phyloP scores from a whole-genome alignment of 108 stramenopile species.

The Nannochloropsis gaditana region DNA sequence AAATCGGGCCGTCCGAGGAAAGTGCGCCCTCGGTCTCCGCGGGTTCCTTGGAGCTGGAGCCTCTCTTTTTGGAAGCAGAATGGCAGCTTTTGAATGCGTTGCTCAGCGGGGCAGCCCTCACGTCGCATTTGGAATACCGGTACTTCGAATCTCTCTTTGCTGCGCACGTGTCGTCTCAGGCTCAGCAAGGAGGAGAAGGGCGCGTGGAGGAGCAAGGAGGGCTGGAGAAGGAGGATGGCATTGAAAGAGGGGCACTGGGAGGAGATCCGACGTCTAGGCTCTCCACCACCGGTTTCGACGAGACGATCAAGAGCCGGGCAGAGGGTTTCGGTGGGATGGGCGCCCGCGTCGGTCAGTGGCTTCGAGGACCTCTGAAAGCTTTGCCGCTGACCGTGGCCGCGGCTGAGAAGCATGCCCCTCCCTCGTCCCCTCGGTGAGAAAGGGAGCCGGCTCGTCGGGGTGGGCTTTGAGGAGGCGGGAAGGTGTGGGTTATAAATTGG shows the following conservation, averaged over 20 bases:
- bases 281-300: background rate
- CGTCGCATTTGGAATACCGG: background rate
- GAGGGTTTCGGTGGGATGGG: background rate
- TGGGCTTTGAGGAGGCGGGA: no score
- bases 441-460: no score
- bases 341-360: background rate
- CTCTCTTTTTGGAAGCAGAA: background rate
- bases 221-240: background rate
- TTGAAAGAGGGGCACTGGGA: no score
- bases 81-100: background rate
- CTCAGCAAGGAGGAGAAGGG: background rate
- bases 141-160: slow-evolving; percentile 1
- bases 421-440: background rate
- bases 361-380: background rate
- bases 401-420: background rate
- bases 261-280: no score
- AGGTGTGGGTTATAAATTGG: no score
- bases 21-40: background rate
- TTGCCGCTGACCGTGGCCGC: background rate
- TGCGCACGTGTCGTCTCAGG: background rate
- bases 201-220: background rate
- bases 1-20: background rate
- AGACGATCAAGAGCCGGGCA: background rate
- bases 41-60: background rate
- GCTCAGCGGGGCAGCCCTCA: slow-evolving; percentile 1